Evolutionary conservation across 2,329 filamentous ascomycete genomes (phyloP), one percentile per base, ranked within the genome.

Genomic region (Rhynchosporium graminicola): DNA sequence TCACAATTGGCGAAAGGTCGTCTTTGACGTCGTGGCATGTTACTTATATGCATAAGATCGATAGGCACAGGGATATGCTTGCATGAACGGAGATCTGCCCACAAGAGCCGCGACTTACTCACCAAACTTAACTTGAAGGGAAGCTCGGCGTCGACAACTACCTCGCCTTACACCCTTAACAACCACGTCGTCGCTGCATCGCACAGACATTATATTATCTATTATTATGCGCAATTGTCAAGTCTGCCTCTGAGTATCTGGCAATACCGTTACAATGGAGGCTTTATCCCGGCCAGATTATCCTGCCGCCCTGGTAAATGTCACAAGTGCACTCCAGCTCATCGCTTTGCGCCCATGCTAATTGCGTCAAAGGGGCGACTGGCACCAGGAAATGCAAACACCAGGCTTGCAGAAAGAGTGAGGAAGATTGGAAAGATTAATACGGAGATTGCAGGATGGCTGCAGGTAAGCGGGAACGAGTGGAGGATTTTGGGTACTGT

Each of bases 401-500:
- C 85, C 60, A 84, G 92, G 63, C 84, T 98, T 71, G 90, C 88
- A 76, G 93, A 97, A 71, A 91, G 95, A 73, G 85, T 98, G 70
- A 90, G 90, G 77, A 86, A 92, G 77, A 94, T 98, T 74, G 85
- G 84, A 72, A 92, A 88, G 76, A 80, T 96, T 78, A 97, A 99
- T 77, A 78, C 82, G 70, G 92, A 97, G 75, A 91, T 99, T 73
- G 94, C 94, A 76, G 94, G 98, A 79, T 99, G 94, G 92, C 84
- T 99, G 66, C 90, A 94, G 88, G 93, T 97, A 86, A 20, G 57
- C 20, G 26, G 52, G 13, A 48, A 46, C 42, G 33, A 29, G 26
- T 33, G 47, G 47, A 33, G 20, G 36, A 36, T 45, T 26, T 28
- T 28, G 1, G 9, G 48, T 60, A 64, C 65, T 65, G 65, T 54